These are phyloP conservation scores for Conringia planisiliqua DNA, from an alignment of 345 rosid species.

Conservation along the genomic window DNA sequence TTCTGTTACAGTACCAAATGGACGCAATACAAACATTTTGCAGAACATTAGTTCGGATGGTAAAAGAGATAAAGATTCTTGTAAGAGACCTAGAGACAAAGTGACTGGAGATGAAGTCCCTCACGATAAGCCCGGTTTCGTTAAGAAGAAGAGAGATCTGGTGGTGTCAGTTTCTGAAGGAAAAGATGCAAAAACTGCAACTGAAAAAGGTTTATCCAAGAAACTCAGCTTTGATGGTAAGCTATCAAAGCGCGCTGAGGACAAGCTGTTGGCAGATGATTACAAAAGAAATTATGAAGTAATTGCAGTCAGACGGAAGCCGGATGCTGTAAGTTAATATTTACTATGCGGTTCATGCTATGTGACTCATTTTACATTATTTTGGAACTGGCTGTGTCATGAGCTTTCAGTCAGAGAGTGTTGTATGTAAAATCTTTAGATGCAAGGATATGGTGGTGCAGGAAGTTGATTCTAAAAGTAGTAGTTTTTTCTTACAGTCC, in stretches of 20 bases:
- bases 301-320: slow-evolving; percentile 42
- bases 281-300: slow-evolving; percentile 30
- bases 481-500: slow-evolving; percentile 2
- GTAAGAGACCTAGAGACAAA: slow-evolving; percentile 26
- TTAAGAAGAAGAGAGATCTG: slow-evolving; percentile 22
- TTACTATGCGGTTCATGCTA: background rate
- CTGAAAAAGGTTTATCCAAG: slow-evolving; percentile 30
- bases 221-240: slow-evolving; percentile 38
- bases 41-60: slow-evolving; percentile 17
- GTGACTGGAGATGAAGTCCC: slow-evolving; percentile 1
- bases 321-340: slow-evolving; percentile 60
- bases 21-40: slow-evolving; percentile 27
- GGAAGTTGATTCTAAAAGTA: background rate
- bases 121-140: slow-evolving; percentile 12
- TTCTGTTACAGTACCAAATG: slow-evolving; percentile 25
- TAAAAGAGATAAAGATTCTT: slow-evolving; percentile 1
- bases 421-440: background rate
- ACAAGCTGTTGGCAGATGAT: slow-evolving; percentile 33
- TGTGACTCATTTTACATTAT: background rate
- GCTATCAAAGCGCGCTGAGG: slow-evolving; percentile 25
- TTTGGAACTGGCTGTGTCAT: background rate
- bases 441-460: background rate
- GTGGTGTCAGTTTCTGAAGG: slow-evolving; percentile 21
- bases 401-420: background rate
- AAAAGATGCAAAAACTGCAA: slow-evolving; percentile 24